Evolutionary conservation across 148 eudicot genomes (phyloP).

Genomic region (Amaranthus hypochondriacus): DNA sequence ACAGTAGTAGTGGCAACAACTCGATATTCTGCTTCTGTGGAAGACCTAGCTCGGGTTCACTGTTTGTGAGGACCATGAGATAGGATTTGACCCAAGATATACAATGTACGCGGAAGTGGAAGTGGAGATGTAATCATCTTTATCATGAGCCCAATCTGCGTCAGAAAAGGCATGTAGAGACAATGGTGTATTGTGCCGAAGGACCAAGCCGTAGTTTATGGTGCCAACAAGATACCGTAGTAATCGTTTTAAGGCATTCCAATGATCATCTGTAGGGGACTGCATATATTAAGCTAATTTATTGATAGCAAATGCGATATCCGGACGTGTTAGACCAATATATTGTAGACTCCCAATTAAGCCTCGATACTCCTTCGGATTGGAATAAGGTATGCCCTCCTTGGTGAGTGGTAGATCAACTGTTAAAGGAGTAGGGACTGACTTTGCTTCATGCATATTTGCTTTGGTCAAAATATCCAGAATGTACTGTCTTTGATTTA

Average conservation of each 20-base stretch:
- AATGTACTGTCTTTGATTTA: conserved; percentile 8
- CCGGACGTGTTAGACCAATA: neutral
- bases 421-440: neutral
- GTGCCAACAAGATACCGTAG: neutral
- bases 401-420: neutral
- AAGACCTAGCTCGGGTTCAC: too few species aligned
- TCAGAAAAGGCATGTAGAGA: neutral
- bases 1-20: too few species aligned
- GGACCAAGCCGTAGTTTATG: neutral
- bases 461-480: neutral
- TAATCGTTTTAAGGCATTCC: neutral
- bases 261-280: neutral
- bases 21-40: too few species aligned
- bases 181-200: neutral
- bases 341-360: neutral
- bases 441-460: conserved; percentile 4
- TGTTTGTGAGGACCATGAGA: too few species aligned
- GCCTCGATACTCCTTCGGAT: neutral
- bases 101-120: too few species aligned
- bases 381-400: too few species aligned
- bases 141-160: neutral
- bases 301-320: neutral
- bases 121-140: too few species aligned
- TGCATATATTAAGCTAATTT: neutral
- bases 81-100: too few species aligned